These are phyloP conservation scores for Penicillium sp. DNA, from an alignment of 2,329 filamentous ascomycete genomes.

Conservation along the genomic window DNA sequence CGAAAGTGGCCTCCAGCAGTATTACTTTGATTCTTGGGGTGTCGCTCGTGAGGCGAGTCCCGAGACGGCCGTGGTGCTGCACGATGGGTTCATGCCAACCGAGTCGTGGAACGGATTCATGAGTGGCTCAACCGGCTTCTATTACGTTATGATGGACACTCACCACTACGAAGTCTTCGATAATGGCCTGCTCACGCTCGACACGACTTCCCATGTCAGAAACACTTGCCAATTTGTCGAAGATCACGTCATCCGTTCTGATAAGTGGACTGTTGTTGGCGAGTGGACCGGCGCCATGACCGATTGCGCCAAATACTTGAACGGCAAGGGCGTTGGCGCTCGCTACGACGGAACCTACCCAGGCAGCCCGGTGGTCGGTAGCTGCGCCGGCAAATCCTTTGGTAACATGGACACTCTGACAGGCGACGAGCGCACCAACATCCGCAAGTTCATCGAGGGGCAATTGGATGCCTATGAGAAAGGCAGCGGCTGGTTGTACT, in stretches of 20 bases:
- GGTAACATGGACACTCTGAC: slow-evolving; percentile 43
- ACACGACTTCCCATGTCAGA: slow-evolving; percentile 49
- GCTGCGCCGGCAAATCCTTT: slow-evolving; percentile 48
- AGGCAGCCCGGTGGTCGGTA: slow-evolving; percentile 46
- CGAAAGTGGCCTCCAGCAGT: slow-evolving; percentile 45
- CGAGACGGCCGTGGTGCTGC: slow-evolving; percentile 50
- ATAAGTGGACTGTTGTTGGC: slow-evolving; percentile 63
- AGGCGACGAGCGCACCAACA: slow-evolving; percentile 30
- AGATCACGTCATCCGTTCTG: slow-evolving; percentile 45
- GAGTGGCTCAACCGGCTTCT: slow-evolving; percentile 39
- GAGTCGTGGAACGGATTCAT: slow-evolving; percentile 58
- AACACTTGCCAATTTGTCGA: slow-evolving; percentile 51
- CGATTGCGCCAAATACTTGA: slow-evolving; percentile 49
- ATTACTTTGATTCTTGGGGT: slow-evolving; percentile 50
- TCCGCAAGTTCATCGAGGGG: slow-evolving; percentile 41
- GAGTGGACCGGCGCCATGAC: slow-evolving; percentile 66
- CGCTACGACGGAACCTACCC: slow-evolving; percentile 52
- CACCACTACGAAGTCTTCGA: slow-evolving; percentile 51
- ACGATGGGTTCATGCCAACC: slow-evolving; percentile 43
- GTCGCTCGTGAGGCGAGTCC: slow-evolving; percentile 41
- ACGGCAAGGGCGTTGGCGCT: slow-evolving; percentile 54
- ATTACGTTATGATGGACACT: slow-evolving; percentile 57
- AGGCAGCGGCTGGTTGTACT: slow-evolving; percentile 44
- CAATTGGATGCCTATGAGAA: slow-evolving; percentile 43
- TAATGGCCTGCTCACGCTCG: slow-evolving; percentile 29